Base-by-base conservation (phyloP, 1,139 yeast species). In the Kodamaea sp. region DNA sequence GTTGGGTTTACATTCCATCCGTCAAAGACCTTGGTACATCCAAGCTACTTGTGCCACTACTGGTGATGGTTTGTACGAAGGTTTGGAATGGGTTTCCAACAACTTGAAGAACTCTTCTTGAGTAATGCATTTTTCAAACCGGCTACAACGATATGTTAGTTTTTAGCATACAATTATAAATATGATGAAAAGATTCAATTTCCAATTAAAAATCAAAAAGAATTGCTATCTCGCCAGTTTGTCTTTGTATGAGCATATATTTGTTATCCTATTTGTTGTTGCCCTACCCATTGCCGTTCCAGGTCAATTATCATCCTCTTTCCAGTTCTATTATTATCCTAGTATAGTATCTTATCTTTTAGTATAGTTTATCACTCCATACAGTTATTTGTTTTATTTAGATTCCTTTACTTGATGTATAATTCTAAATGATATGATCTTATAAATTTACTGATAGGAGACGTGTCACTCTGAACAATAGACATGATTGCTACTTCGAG, bases 51-150 rank as follows among this genome's bases (percentile, higher is more conserved):
- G 92, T 63, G 95, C 95, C 46, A 85, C 88, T 52, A 81, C 94
- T 42, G 95, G 95, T 66, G 94, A 85, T 63, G 95, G 95, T 65
- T 75, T 86, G 62, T 82, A 83, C 59, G 95, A 86, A 66, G 95
- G 95, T 66, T 74, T 86, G 65, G 95, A 86, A 71, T 86, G 95
- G 95, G 80, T 86, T 62, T 77, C 86, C 51, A 80, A 81, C 60
- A 84, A 84, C 75, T 80, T 86, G 73, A 84, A 84, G 21, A 18
- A 18, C 21, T 6, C 21, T 9, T 18, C 21, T 18, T 18, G 21
- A 18, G 9, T 18, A 18, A 18, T 18, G 34, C 30, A 26, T 22
- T 5, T 22, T 22, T 27, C n/a, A n/a, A 29, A 29, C 26, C 27
- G 23, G 22, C 30, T 34, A 34, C 29, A 34, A 24, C 37, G 32